Evolutionary conservation across 108 stramenopile genomes (phyloP).

Genomic region (Discostella stelligeroides): DNA sequence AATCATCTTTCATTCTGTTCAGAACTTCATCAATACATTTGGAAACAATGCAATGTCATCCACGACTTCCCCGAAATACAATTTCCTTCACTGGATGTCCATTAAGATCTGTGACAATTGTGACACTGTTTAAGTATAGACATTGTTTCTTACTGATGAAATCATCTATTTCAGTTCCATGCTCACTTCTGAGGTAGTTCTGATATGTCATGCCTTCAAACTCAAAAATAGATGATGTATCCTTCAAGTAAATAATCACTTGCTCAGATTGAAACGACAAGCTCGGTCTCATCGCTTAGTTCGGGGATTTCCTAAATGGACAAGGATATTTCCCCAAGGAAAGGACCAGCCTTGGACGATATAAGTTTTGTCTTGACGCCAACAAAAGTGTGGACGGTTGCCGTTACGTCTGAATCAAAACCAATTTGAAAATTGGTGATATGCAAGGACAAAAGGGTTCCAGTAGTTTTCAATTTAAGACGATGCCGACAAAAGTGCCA

Average conservation of each 20-base stretch:
- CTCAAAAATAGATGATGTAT: constrained; percentile 28
- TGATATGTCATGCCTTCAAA: constrained; percentile 25
- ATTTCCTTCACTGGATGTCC: constrained; percentile 49
- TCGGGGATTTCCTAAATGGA: constrained; percentile 1
- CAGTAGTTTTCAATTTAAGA: constrained; percentile 1
- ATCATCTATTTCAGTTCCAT: constrained; percentile 31
- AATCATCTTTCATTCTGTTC: constrained; percentile 24
- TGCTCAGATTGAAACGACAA: constrained; percentile 23
- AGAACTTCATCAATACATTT: constrained; percentile 35
- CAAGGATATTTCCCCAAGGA: constrained; percentile 28
- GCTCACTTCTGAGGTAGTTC: constrained; percentile 30
- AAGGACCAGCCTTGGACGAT: constrained; percentile 26
- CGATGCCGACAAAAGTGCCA: constrained; percentile 10
- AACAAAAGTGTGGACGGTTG: constrained; percentile 27
- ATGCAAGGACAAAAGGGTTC: background rate
- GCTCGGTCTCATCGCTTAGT: constrained; percentile 33
- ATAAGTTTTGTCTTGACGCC: constrained; percentile 31
- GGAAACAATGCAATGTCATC: constrained; percentile 46
- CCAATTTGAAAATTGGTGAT: constrained; percentile 27
- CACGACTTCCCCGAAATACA: constrained; percentile 45
- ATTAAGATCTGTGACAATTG: constrained; percentile 33
- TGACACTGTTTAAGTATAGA: constrained; percentile 4
- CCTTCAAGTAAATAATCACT: constrained; percentile 32
- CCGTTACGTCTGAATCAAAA: constrained; percentile 25
- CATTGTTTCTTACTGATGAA: constrained; percentile 19